phyloP scores from a whole-genome alignment of 352 stramenopile genomes.

The Thalassiosira hispida region DNA sequence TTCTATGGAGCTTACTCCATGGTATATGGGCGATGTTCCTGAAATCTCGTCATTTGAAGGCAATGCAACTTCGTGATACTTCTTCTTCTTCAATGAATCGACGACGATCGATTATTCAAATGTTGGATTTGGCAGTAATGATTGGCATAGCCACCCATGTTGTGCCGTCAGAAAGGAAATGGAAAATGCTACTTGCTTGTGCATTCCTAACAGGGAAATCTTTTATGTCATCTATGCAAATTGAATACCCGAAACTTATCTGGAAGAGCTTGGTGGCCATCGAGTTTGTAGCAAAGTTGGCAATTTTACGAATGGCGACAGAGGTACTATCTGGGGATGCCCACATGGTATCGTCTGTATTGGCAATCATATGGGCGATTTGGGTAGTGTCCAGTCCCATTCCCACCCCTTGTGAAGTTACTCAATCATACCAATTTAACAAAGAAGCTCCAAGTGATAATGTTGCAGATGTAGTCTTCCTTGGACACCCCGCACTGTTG shows the following conservation, averaged over 20 bases:
- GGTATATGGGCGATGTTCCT: slow-evolving; percentile 45
- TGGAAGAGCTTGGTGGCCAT: slow-evolving; percentile 9
- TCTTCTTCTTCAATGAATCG: background rate
- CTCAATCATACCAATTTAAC: background rate
- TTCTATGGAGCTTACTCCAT: slow-evolving; percentile 45
- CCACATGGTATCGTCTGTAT: slow-evolving; percentile 12
- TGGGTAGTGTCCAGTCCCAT: slow-evolving; percentile 39
- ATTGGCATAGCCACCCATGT: slow-evolving; percentile 20
- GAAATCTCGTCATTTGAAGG: slow-evolving; percentile 1
- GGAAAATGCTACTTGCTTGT: slow-evolving; percentile 20
- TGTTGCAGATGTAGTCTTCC: slow-evolving; percentile 45
- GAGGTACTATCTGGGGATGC: slow-evolving; percentile 10
- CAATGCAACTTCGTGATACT: background rate
- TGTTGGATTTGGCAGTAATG: slow-evolving; percentile 36
- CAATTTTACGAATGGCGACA: slow-evolving; percentile 16
- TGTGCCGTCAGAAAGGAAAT: slow-evolving; percentile 6
- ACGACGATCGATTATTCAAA: slow-evolving; percentile 15
- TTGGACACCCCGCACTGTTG: slow-evolving; percentile 61
- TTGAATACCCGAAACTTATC: slow-evolving; percentile 31
- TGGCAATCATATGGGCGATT: slow-evolving; percentile 39
- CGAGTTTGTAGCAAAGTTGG: slow-evolving; percentile 42
- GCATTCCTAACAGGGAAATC: slow-evolving; percentile 36
- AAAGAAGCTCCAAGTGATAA: background rate
- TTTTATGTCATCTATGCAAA: slow-evolving; percentile 31
- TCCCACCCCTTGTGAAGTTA: slow-evolving; percentile 47